Evolutionary conservation across 441 rosid genomes (phyloP).

Genomic region (Melastoma candidum): DNA sequence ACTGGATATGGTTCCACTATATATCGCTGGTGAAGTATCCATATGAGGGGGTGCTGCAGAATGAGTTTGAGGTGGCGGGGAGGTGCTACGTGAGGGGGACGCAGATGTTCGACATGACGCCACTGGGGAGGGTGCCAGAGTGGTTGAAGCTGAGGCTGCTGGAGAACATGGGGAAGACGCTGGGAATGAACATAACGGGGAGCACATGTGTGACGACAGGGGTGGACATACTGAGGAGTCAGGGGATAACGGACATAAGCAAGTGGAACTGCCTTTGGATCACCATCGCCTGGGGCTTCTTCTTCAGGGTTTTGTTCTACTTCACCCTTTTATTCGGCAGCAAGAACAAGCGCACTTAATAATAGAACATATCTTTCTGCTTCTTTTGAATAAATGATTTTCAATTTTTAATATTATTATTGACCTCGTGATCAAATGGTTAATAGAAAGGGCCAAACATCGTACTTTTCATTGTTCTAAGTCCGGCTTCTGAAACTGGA

Average conservation of each 20-base stretch:
- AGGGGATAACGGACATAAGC: conserved; percentile 57
- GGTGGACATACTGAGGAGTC: conserved; percentile 36
- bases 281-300: conserved; percentile 72
- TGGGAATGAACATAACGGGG: conserved; percentile 48
- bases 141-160: conserved; percentile 39
- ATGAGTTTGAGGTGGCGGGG: conserved; percentile 49
- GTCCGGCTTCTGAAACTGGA: too few species aligned
- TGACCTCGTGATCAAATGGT: too few species aligned
- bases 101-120: conserved; percentile 42
- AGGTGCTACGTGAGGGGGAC: conserved; percentile 58
- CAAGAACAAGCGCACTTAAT: conserved; percentile 29
- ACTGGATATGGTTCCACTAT: conserved; percentile 92
- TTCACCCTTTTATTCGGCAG: conserved; percentile 47
- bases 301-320: conserved; percentile 59
- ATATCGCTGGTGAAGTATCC: conserved; percentile 75
- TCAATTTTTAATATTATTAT: too few species aligned
- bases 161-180: conserved; percentile 37
- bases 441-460: too few species aligned
- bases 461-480: too few species aligned
- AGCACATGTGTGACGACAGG: conserved; percentile 66
- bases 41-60: conserved; percentile 59
- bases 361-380: too few species aligned
- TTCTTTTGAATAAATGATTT: too few species aligned
- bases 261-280: conserved; percentile 85
- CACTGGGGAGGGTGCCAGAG: conserved; percentile 32